Conservation (phyloP, 768 basidiomycete species). For the Tylopilus plumbeoviolaceoides region DNA sequence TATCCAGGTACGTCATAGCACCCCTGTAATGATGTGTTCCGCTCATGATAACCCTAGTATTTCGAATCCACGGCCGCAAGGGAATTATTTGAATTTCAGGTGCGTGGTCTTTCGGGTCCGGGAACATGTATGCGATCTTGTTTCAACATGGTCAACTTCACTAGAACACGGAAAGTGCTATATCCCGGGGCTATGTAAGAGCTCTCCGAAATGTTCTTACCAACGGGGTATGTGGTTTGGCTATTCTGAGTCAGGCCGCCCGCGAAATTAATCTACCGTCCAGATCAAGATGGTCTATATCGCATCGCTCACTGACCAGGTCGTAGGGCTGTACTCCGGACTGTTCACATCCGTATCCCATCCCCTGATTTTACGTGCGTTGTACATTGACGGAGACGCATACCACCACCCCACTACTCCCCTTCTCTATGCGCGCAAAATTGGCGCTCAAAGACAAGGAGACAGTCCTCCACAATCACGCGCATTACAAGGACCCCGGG, state of each 20-base stretch:
- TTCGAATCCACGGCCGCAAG: slow-evolving; percentile 85
- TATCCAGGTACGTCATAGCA: slow-evolving; percentile 52
- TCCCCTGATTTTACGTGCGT: slow-evolving; percentile 81
- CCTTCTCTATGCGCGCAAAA: too few relatives aligned
- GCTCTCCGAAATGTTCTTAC: slow-evolving; percentile 70
- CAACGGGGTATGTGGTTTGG: slow-evolving; percentile 55
- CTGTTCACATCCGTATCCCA: slow-evolving; percentile 85
- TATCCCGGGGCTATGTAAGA: slow-evolving; percentile 74
- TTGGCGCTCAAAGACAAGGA: too few relatives aligned
- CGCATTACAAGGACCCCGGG: too few relatives aligned
- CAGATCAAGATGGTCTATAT: slow-evolving; percentile 83
- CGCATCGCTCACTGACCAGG: slow-evolving; percentile 92
- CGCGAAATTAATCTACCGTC: slow-evolving; percentile 1
- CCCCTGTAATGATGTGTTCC: not conserved
- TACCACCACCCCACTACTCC: too few relatives aligned
- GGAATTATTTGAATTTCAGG: slow-evolving; percentile 96
- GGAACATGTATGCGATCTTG: slow-evolving; percentile 10
- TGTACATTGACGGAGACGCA: slow-evolving; percentile 94
- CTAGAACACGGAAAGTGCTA: slow-evolving; percentile 76
- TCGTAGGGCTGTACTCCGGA: slow-evolving; percentile 85
- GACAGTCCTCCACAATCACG: too few relatives aligned
- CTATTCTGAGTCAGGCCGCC: not conserved
- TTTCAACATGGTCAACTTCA: slow-evolving; percentile 3
- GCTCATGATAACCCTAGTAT: slow-evolving; percentile 46
- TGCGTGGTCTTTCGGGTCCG: slow-evolving; percentile 27